These are phyloP conservation scores for Typha latifolia DNA, from an alignment of 176 grass and related monocot genomes.

Conservation along the genomic window DNA sequence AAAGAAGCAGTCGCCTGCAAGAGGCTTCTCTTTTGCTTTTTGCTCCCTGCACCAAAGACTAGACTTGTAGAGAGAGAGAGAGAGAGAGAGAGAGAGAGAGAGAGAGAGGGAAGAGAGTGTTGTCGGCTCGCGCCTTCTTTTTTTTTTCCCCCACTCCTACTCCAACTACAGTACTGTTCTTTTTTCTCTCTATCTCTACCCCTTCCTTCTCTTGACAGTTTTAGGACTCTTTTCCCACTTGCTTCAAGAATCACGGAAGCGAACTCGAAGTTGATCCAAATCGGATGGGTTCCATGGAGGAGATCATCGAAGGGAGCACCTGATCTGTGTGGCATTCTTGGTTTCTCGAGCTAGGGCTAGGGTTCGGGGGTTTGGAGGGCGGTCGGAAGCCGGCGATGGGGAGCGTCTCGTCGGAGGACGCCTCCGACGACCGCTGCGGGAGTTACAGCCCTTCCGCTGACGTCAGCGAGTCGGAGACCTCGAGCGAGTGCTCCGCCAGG, in stretches of 20 bases:
- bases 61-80: neutral
- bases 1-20: neutral
- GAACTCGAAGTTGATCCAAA: neutral
- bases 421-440: constrained; percentile 56
- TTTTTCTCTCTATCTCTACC: neutral
- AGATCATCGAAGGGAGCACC: neutral
- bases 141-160: neutral
- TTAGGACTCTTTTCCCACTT: neutral
- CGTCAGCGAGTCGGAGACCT: constrained; percentile 88
- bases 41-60: neutral
- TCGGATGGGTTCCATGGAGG: too few relatives aligned
- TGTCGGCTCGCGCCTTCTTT: neutral
- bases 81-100: neutral
- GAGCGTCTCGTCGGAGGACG: constrained; percentile 60
- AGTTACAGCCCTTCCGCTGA: constrained; percentile 96
- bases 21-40: constrained; percentile 5
- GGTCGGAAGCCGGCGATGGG: constrained; percentile 31
- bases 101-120: neutral
- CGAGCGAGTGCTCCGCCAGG: constrained; percentile 60
- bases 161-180: neutral
- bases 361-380: neutral
- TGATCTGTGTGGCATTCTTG: neutral
- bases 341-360: neutral
- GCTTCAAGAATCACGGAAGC: neutral
- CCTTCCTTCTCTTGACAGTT: neutral